These are phyloP conservation scores for Rhizopogon salebrosus DNA, from an alignment of 768 basidiomycete genomes.

Conservation along the genomic window DNA sequence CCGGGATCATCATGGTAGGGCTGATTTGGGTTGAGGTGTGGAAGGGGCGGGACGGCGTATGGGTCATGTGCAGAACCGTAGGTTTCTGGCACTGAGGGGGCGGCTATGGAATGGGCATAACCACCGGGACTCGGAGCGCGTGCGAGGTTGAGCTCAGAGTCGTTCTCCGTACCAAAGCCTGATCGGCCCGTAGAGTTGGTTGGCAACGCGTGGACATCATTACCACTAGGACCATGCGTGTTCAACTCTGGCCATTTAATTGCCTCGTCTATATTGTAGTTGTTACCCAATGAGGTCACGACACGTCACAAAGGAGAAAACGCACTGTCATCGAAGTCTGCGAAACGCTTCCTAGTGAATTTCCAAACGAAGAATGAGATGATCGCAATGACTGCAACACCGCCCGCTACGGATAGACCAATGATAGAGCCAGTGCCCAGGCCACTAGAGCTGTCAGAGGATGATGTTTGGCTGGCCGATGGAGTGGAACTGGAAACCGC, in stretches of 20 bases:
- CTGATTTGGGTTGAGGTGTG: constrained; percentile 72
- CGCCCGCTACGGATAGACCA: constrained; percentile 78
- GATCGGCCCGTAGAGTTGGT: constrained; percentile 64
- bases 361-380: constrained; percentile 82
- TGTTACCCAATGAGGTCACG: neutral
- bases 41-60: constrained; percentile 79
- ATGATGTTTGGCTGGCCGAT: constrained; percentile 16
- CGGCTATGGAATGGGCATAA: constrained; percentile 39
- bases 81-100: constrained; percentile 41
- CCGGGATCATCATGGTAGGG: constrained; percentile 74
- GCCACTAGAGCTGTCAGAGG: constrained; percentile 27
- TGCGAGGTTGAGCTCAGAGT: constrained; percentile 51
- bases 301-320: constrained; percentile 18
- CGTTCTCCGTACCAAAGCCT: constrained; percentile 59
- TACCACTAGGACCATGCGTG: constrained; percentile 40
- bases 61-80: constrained; percentile 47
- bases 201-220: constrained; percentile 59
- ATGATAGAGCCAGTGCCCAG: constrained; percentile 69
- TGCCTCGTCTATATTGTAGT: constrained; percentile 58
- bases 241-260: constrained; percentile 93
- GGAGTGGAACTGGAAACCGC: constrained; percentile 20
- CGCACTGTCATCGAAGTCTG: constrained; percentile 77
- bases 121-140: constrained; percentile 43
- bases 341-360: constrained; percentile 72
- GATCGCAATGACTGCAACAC: constrained; percentile 66